These are phyloP conservation scores for Ceratobasidium sp. DNA, from an alignment of 1,284 basidiomycete species.

Conservation along the genomic window DNA sequence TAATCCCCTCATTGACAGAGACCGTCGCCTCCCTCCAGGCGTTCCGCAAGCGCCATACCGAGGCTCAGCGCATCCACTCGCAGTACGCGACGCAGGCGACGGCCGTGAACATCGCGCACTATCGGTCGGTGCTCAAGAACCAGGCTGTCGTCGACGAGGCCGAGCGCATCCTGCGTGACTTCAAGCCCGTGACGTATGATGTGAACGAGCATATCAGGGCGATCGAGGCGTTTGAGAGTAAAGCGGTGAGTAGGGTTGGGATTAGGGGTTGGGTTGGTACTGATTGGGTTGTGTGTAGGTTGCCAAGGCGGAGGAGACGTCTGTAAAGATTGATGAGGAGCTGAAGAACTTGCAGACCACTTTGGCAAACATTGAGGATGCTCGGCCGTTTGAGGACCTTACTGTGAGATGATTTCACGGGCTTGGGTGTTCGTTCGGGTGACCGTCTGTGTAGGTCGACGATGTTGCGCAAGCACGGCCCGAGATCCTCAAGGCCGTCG, in stretches of 20 bases:
- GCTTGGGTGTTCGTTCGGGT: constrained; percentile 19
- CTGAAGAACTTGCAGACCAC: constrained; percentile 93
- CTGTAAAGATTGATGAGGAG: constrained; percentile 92
- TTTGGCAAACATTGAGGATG: constrained; percentile 97
- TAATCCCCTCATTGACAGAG: constrained; percentile 65
- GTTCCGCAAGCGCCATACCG: constrained; percentile 95
- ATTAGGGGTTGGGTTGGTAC: background rate
- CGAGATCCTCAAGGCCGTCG: constrained; percentile 90
- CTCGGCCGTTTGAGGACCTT: constrained; percentile 97
- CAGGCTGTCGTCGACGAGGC: constrained; percentile 91
- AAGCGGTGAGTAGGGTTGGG: constrained; percentile 79
- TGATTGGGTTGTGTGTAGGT: constrained; percentile 66
- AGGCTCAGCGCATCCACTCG: constrained; percentile 83
- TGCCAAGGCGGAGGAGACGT: constrained; percentile 90
- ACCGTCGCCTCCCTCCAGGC: constrained; percentile 90
- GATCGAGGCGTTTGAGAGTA: constrained; percentile 96
- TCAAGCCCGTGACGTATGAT: constrained; percentile 98
- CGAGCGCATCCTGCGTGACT: constrained; percentile 89
- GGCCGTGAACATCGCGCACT: constrained; percentile 90
- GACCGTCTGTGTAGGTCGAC: constrained; percentile 68
- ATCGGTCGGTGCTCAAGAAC: constrained; percentile 94
- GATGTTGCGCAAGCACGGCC: constrained; percentile 96
- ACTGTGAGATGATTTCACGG: constrained; percentile 69
- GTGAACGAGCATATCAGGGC: constrained; percentile 92
- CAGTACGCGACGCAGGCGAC: constrained; percentile 80